A percentile compares a stretch with the other conserved stretches of the same genome.
Conservation (phyloP, 2,329 filamentous ascomycete genomes). For the Penicillium palitans region DNA sequence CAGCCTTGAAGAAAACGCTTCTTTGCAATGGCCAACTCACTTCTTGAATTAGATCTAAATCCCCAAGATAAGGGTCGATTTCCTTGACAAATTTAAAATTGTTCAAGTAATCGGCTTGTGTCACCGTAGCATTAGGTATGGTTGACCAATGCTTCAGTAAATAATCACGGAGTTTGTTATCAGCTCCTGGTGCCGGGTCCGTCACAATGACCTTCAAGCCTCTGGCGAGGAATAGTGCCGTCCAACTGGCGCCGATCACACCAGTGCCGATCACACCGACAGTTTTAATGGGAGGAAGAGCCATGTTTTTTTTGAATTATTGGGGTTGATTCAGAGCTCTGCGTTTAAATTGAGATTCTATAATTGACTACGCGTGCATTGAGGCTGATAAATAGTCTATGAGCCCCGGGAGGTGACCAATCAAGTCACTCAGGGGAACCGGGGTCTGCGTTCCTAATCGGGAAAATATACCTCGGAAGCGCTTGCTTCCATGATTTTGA, state of each 20-base stretch:
- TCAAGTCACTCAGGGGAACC: no score
- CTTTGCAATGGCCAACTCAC: not conserved
- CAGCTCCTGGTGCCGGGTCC: conserved; percentile 42
- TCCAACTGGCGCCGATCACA: conserved; percentile 44
- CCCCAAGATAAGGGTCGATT: conserved; percentile 7
- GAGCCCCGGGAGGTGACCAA: no score
- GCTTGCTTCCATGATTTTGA: no score
- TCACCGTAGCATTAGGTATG: not conserved
- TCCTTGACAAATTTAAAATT: conserved; percentile 14
- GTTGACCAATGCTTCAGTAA: conserved; percentile 24
- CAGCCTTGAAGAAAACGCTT: not conserved
- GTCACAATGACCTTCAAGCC: conserved; percentile 44
- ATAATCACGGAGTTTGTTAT: conserved; percentile 30
- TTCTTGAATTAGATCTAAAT: conserved; percentile 14
- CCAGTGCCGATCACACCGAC: conserved; percentile 23
- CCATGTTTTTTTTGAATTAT: no score
- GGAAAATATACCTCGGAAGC: no score
- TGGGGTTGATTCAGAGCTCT: no score
- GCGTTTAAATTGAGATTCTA: no score
- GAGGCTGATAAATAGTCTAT: no score
- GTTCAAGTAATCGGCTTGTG: conserved; percentile 2
- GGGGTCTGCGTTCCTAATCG: no score
- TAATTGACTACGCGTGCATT: no score
- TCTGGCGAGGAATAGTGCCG: conserved; percentile 30
- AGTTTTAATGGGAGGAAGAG: no score